phyloP scores from a whole-genome alignment of 2,329 filamentous ascomycete genomes.

The Neurospora crassa region DNA sequence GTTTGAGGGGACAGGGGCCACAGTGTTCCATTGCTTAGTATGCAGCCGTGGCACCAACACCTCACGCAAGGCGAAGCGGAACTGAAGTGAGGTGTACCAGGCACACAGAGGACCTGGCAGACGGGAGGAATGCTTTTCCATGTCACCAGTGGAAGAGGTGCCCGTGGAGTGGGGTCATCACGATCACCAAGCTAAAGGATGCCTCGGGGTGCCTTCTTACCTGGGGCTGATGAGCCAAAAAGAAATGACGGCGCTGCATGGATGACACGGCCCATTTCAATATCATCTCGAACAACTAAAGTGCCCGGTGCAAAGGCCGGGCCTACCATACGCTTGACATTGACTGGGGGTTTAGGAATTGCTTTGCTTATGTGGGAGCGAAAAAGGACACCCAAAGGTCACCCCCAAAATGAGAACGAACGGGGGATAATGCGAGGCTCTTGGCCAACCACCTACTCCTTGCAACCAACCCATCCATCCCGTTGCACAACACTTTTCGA shows the following conservation, averaged over 20 bases:
- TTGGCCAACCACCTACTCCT: neutral
- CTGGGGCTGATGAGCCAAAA: slow-evolving; percentile 1
- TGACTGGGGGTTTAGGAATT: neutral
- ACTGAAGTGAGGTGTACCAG: neutral
- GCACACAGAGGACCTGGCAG: neutral
- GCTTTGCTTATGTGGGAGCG: neutral
- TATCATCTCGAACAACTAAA: neutral
- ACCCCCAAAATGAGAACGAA: neutral
- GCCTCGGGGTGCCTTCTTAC: neutral
- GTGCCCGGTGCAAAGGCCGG: neutral
- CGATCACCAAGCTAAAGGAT: neutral
- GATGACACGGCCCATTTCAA: slow-evolving; percentile 3
- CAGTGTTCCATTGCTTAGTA: neutral
- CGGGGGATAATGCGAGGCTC: neutral
- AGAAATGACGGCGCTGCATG: slow-evolving; percentile 6
- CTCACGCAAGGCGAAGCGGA: neutral
- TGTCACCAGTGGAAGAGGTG: neutral
- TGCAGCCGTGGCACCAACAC: neutral
- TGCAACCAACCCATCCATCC: neutral
- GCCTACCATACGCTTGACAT: neutral
- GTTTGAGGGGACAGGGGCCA: neutral
- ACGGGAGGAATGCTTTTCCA: neutral
- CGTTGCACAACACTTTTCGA: neutral
- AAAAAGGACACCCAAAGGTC: neutral
- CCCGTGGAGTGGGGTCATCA: neutral